phyloP scores from a whole-genome alignment of 1,139 yeast species.

The Suhomyces guaymorum region DNA sequence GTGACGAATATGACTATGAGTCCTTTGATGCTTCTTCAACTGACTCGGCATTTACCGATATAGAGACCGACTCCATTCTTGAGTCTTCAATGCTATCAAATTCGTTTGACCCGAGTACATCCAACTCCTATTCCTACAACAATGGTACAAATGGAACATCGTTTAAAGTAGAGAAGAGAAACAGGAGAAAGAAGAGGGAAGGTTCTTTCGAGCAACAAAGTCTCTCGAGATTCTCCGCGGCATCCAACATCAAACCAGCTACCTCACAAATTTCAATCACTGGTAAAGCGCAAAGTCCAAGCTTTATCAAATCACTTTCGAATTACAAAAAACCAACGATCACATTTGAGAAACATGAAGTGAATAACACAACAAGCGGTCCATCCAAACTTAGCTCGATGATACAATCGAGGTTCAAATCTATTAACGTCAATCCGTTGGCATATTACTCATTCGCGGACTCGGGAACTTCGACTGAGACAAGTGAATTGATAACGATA shows the following conservation, averaged over 20 bases:
- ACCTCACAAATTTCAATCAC: conserved; percentile 13
- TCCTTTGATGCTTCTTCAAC: conserved; percentile 31
- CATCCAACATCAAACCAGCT: conserved; percentile 7
- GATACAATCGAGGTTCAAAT: conserved; percentile 38
- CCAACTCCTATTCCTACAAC: conserved; percentile 20
- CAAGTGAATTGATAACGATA: conserved; percentile 22
- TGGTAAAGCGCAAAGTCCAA: conserved; percentile 1
- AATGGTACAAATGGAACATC: conserved; percentile 14
- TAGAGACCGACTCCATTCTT: conserved; percentile 42
- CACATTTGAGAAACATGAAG: conserved; percentile 28
- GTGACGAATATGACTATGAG: conserved; percentile 14
- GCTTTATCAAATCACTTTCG: conserved; percentile 3
- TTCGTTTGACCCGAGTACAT: conserved; percentile 21
- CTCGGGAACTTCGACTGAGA: no score
- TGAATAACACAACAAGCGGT: conserved; percentile 6
- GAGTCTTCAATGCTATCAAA: conserved; percentile 35
- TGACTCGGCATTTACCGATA: conserved; percentile 49
- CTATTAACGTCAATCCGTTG: conserved; percentile 49
- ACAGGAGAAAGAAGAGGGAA: conserved; percentile 21
- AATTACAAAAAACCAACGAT: conserved; percentile 14
- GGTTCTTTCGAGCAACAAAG: conserved; percentile 24
- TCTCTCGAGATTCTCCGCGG: conserved; percentile 15
- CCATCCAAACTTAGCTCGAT: conserved; percentile 42
- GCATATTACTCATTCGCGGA: conserved; percentile 58
- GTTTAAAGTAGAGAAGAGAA: conserved; percentile 16